phyloP scores from a whole-genome alignment of 73 alveolate genomes.

The Tetrahymena elliotti region DNA sequence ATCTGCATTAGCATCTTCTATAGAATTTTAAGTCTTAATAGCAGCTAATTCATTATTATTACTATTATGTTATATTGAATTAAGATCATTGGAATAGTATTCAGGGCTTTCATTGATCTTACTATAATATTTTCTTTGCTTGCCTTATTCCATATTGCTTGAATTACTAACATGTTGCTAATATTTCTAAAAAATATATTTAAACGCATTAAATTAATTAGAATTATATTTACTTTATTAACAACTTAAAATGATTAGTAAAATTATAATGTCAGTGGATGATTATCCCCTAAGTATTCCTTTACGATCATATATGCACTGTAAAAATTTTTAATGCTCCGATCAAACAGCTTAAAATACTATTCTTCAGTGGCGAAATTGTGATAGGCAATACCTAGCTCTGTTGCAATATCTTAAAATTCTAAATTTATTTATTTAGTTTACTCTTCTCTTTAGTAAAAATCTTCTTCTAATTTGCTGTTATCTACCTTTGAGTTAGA shows the following conservation, averaged over 20 bases:
- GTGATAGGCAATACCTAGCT: not conserved
- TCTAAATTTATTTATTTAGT: not conserved
- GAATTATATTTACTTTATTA: not conserved
- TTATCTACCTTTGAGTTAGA: not conserved
- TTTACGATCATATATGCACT: not conserved
- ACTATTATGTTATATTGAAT: not conserved
- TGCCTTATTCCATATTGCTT: not conserved
- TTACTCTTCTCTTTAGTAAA: not conserved
- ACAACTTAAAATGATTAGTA: not conserved
- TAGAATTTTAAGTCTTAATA: not conserved
- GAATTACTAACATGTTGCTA: not conserved
- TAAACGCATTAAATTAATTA: not conserved
- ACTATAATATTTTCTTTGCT: not conserved
- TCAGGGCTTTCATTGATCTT: not conserved
- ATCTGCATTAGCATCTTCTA: not conserved
- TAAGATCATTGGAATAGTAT: not conserved
- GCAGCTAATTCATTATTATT: not conserved
- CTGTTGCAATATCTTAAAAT: not conserved
- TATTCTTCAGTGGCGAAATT: not conserved
- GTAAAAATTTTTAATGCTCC: not conserved
- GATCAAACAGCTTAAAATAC: not conserved
- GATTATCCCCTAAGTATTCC: not conserved
- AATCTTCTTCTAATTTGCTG: not conserved
- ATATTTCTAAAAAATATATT: not conserved
- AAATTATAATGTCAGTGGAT: not conserved